phyloP scores from a whole-genome alignment of 257 asterid species.

The Solanum appendiculatum region DNA sequence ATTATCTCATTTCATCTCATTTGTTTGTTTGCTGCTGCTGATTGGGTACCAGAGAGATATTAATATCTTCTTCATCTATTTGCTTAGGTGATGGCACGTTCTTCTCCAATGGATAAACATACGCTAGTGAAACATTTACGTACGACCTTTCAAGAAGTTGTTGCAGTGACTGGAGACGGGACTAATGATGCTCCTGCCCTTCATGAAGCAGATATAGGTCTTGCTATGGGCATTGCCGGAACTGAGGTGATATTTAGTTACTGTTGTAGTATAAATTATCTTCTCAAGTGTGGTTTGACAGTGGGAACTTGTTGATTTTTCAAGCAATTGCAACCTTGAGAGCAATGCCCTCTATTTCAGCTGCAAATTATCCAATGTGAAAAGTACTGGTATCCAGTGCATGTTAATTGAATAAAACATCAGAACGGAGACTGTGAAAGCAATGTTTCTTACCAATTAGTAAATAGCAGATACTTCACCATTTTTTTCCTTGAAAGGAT shows the following conservation, averaged over 20 bases:
- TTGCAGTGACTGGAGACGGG: constrained; percentile 97
- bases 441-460: neutral
- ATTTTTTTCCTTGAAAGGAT: neutral
- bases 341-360: neutral
- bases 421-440: neutral
- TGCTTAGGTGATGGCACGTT: constrained; percentile 87
- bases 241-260: constrained; percentile 55
- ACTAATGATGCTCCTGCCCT: constrained; percentile 98
- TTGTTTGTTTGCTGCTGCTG: neutral
- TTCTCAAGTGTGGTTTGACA: neutral
- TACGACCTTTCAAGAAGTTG: constrained; percentile 69
- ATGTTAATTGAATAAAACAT: neutral
- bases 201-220: constrained; percentile 96
- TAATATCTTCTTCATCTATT: neutral
- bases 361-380: neutral
- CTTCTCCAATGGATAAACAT: constrained; percentile 92
- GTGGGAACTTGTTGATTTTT: neutral
- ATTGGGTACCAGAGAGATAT: neutral
- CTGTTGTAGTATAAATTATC: neutral
- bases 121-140: constrained; percentile 68
- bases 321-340: neutral
- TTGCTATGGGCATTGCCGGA: constrained; percentile 94
- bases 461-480: neutral
- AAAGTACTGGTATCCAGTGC: neutral
- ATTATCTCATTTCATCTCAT: neutral